A percentile compares a stretch with the other conserved stretches of the same genome.
phyloP scores from a whole-genome alignment of 495 filamentous ascomycete species.

The Penicillium robsamsonii region DNA sequence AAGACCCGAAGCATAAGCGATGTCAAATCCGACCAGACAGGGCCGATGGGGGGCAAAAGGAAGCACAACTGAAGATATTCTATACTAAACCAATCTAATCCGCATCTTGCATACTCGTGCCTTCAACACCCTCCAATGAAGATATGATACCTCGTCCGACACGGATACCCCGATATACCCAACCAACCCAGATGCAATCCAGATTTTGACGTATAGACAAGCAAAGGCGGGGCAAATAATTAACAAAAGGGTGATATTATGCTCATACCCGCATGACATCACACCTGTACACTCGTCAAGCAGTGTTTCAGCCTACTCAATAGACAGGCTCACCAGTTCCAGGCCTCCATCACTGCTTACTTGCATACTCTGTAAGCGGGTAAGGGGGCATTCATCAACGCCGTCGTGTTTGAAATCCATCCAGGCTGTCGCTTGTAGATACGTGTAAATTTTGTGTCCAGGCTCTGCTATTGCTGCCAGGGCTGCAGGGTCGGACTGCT shows the following conservation, averaged over 20 bases:
- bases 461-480: background rate
- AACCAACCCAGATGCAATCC: background rate
- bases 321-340: background rate
- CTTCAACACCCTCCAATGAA: background rate
- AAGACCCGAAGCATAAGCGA: conserved; percentile 1
- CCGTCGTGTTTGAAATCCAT: conserved; percentile 1
- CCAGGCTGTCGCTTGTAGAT: background rate
- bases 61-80: background rate
- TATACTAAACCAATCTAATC: background rate
- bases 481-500: background rate
- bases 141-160: background rate
- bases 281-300: background rate
- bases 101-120: background rate
- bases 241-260: background rate
- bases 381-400: background rate
- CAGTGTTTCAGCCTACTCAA: background rate
- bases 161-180: conserved; percentile 4
- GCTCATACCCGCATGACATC: background rate
- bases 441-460: background rate
- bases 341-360: background rate
- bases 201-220: background rate
- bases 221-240: background rate
- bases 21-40: background rate
- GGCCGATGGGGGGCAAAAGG: background rate
- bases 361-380: background rate